phyloP scores from a whole-genome alignment of 2,329 filamentous ascomycete species.

The Alternaria metachromatica region DNA sequence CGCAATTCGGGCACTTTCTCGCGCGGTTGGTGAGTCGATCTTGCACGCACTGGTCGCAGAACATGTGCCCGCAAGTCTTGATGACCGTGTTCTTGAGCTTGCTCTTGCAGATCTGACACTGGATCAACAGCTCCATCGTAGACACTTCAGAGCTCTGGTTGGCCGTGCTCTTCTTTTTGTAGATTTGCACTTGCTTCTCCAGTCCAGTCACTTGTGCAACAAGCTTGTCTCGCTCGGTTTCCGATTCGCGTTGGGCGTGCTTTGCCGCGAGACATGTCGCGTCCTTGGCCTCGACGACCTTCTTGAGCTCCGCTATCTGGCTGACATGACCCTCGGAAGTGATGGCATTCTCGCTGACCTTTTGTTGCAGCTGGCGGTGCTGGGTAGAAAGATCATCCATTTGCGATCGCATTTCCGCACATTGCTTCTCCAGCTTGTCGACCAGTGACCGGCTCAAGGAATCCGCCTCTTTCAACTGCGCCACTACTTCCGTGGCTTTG shows the following conservation, averaged over 20 bases:
- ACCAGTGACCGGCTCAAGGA: constrained; percentile 75
- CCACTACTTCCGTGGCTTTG: constrained; percentile 92
- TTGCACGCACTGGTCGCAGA: constrained; percentile 90
- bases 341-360: constrained; percentile 72
- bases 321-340: constrained; percentile 74
- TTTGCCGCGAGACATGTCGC: constrained; percentile 69
- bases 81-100: constrained; percentile 94
- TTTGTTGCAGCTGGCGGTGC: constrained; percentile 76
- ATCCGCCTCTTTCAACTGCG: constrained; percentile 91
- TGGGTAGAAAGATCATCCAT: constrained; percentile 74
- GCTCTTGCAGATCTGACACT: constrained; percentile 90
- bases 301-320: constrained; percentile 79
- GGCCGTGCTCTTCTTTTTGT: constrained; percentile 81
- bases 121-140: constrained; percentile 77
- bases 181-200: constrained; percentile 82
- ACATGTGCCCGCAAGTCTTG: constrained; percentile 93
- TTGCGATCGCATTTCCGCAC: constrained; percentile 80
- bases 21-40: constrained; percentile 88
- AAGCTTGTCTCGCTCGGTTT: constrained; percentile 78
- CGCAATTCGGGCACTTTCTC: constrained; percentile 94
- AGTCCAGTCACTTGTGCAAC: constrained; percentile 78
- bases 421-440: constrained; percentile 88
- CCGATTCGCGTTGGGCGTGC: constrained; percentile 64
- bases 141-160: constrained; percentile 85
- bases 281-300: constrained; percentile 78